Base-by-base conservation (phyloP, 2,329 filamentous ascomycete genomes). In the Knufia fluminis region DNA sequence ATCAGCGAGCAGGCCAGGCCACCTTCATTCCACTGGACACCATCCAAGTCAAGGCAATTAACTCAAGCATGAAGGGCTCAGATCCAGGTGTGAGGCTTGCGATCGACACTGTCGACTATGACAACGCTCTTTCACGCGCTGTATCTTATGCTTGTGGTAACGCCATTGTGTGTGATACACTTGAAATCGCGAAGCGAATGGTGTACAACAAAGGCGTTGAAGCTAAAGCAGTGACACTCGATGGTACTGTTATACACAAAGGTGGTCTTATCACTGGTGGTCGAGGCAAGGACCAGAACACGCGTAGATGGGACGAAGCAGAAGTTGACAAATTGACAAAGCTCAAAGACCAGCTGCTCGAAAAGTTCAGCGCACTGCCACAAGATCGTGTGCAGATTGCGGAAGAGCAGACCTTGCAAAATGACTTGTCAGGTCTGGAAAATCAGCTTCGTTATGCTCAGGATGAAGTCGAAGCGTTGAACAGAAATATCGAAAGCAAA, bases 11-110 rank as follows among this genome's bases (percentile, higher is more conserved):
- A 48, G 79, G 85, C 4, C 87, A 90, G 51, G 87, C 92, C 68
- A 96, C 88, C 1, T 97, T 98, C 66, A 90, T 97, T 55, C 92
- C 92, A 1, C 76, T 98, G 16, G 92, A 98, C 71, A 96, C 94
- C 46, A 95, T 98, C 65, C 94, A 97, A 62, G 90, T 96, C 63
- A 90, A 87, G 64, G 82, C 87, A 9, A 80, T 92, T 52, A 94
- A 94, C 64, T 86, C 88, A 3, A 90, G 87, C 52, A 74, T 98
- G 57, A 96, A 96, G 68, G 87, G 89, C 23, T 84, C 95, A 65
- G 78, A 86, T 49, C 85, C 86, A 33, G 87, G 86, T 40, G 82
- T 82, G 66, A 82, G 91, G 6, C 77, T 96, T 51, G 94, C 91
- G 0, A 94, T 98, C 55, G 92, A 98, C 65, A 94, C 89, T 0